Evolutionary conservation across 768 basidiomycete species (phyloP).

Genomic region (Rossbeevera mucosa): DNA sequence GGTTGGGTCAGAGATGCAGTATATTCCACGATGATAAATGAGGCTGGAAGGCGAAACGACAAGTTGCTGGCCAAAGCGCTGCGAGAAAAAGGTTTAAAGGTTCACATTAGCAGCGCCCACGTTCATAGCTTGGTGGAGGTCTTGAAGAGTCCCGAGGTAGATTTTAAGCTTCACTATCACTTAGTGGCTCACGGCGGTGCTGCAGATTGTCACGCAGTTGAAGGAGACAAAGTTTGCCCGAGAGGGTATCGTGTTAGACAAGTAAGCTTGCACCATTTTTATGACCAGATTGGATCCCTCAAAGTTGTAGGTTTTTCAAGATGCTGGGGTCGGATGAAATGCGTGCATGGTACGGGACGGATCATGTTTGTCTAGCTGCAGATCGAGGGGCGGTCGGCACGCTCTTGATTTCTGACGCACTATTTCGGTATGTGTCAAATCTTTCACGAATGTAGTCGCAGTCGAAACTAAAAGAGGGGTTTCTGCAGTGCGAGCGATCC

Average conservation of each 20-base stretch:
- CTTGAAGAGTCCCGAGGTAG: constrained; percentile 88
- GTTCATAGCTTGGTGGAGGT: constrained; percentile 95
- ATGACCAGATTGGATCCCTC: background rate
- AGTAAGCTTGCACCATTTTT: constrained; percentile 37
- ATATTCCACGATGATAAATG: constrained; percentile 74
- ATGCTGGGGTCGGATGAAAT: constrained; percentile 94
- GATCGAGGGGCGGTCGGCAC: constrained; percentile 93
- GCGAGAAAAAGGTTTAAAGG: constrained; percentile 81
- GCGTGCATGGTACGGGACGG: constrained; percentile 97
- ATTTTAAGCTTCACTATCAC: constrained; percentile 9
- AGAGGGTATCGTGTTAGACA: constrained; percentile 89
- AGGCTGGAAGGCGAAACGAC: constrained; percentile 77
- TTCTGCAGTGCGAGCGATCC: constrained; percentile 72
- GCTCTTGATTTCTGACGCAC: constrained; percentile 88
- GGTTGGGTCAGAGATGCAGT: constrained; percentile 93
- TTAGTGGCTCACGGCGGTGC: background rate
- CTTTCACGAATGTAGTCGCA: background rate
- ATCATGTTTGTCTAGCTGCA: constrained; percentile 87
- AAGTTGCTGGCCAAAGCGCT: constrained; percentile 72
- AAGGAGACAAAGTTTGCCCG: constrained; percentile 96
- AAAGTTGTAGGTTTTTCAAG: constrained; percentile 79
- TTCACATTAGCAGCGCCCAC: constrained; percentile 90
- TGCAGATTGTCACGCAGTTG: constrained; percentile 65
- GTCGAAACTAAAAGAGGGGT: background rate
- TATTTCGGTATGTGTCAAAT: constrained; percentile 66